Base-by-base conservation (phyloP, 257 asterid species). In the Cynanchum wilfordii region DNA sequence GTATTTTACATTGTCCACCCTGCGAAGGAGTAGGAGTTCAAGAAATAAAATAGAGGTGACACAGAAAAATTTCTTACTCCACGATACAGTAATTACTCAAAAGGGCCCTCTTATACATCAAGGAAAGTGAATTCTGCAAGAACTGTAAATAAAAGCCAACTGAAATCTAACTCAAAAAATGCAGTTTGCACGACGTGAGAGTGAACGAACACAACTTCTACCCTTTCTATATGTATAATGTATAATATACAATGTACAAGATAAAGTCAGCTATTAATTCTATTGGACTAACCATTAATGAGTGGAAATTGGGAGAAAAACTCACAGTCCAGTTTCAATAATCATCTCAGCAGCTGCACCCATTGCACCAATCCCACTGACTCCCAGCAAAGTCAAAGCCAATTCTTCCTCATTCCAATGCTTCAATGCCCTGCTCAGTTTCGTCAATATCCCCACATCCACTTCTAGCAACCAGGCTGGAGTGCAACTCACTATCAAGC, bases 321-420 rank as follows among this genome's bases (percentile, higher is more conserved):
- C 54, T 84, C 83, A 93, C 42, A 71, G 29, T 20, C 84, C 90
- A 71, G 85, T 50, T 75, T 79, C 93, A 73, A 94, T 80, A 65
- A 91, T 88, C 92, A 91, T 82, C 82, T 94, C 98, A 10, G 98
- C 98, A 68, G 99, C 96, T 62, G 90, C 87, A 51, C 96, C 99
- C 95, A 94, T 89, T 36, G 95, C 92, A 57, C 73, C 75, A 72
- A 89, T 65, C 51, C 99, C 99, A 75, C 97, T 73, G 16, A 88
- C 69, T 70, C 89, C 96, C 72, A 94, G 85, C 73, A 94, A 76
- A 2, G 90, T 89, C 87, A 91, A 66, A 76, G 90, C 97, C 81
- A 91, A 69, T 79, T 91, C 97, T 66, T 86, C 97, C 84, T 94
- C 99, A 36, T 87, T 78, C 97, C 95, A 90, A 59, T 83, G 87